These are phyloP conservation scores for Phytopythium montanum DNA, from an alignment of 352 stramenopile species.

Conservation along the genomic window DNA sequence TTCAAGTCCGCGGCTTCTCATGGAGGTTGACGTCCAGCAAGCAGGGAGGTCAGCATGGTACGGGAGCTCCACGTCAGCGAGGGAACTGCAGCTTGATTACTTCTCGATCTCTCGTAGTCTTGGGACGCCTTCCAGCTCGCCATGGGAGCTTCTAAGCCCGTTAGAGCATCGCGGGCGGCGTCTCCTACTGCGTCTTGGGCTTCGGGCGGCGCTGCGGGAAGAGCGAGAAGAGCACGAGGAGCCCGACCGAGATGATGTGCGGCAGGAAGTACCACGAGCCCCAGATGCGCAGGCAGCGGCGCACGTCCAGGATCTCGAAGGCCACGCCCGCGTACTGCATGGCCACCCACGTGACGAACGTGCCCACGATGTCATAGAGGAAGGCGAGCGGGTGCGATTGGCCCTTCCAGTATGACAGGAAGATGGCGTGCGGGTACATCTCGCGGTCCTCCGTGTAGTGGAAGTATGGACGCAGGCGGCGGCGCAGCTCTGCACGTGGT, in stretches of 20 bases:
- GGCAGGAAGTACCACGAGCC: slow-evolving; percentile 80
- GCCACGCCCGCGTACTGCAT: slow-evolving; percentile 87
- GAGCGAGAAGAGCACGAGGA: slow-evolving; percentile 60
- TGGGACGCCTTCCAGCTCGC: neutral
- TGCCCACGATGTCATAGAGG: slow-evolving; percentile 70
- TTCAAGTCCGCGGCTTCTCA: neutral
- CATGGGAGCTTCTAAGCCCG: neutral
- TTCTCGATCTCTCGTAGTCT: neutral
- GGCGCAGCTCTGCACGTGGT: slow-evolving; percentile 59
- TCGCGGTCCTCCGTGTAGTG: slow-evolving; percentile 85
- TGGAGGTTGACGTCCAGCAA: neutral
- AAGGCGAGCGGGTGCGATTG: slow-evolving; percentile 72
- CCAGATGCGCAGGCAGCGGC: slow-evolving; percentile 73
- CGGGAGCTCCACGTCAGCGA: neutral
- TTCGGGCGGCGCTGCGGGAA: slow-evolving; percentile 44
- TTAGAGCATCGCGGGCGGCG: neutral
- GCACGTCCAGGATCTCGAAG: slow-evolving; percentile 82
- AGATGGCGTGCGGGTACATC: slow-evolving; percentile 74
- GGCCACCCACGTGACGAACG: slow-evolving; percentile 74
- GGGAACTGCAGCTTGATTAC: neutral
- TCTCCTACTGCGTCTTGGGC: slow-evolving; percentile 37
- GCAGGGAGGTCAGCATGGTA: neutral
- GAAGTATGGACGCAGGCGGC: slow-evolving; percentile 70
- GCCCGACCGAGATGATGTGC: slow-evolving; percentile 49
- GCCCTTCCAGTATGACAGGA: slow-evolving; percentile 75